Evolutionary conservation across 2,329 filamentous ascomycete species (phyloP).

Genomic region (Penicillium sp.): DNA sequence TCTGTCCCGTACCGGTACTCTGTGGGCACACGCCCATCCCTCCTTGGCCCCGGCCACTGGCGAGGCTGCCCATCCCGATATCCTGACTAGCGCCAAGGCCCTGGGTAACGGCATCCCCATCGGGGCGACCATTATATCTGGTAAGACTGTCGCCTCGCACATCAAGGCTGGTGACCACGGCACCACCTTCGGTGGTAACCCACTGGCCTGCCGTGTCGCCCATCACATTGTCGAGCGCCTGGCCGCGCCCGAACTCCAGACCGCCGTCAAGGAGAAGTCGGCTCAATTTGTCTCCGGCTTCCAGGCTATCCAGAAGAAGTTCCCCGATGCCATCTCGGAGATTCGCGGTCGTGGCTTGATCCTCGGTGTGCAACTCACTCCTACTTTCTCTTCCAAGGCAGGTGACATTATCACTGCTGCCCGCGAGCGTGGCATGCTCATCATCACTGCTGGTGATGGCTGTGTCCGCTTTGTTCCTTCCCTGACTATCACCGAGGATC

Average conservation of each 20-base stretch:
- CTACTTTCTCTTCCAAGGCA: conserved; percentile 54
- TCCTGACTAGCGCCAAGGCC: conserved; percentile 91
- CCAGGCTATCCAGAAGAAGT: conserved; percentile 52
- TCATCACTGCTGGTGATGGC: conserved; percentile 91
- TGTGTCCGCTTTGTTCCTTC: conserved; percentile 89
- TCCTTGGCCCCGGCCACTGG: conserved; percentile 46
- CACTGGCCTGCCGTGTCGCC: conserved; percentile 74
- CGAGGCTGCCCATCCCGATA: conserved; percentile 78
- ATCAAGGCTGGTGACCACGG: conserved; percentile 78
- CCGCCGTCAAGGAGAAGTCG: conserved; percentile 64
- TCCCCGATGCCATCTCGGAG: conserved; percentile 69
- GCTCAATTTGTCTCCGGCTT: conserved; percentile 56
- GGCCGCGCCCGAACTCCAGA: conserved; percentile 64
- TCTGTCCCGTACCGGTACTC: conserved; percentile 72
- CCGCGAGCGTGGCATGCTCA: conserved; percentile 75
- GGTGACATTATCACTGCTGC: conserved; percentile 71
- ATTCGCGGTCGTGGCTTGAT: conserved; percentile 79
- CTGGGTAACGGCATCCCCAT: conserved; percentile 96
- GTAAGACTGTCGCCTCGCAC: conserved; percentile 60
- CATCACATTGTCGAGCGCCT: conserved; percentile 79
- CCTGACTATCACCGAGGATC: conserved; percentile 69
- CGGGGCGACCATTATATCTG: conserved; percentile 68
- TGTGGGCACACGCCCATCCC: conserved; percentile 81
- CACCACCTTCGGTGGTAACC: conserved; percentile 91
- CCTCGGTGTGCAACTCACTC: conserved; percentile 73